These are phyloP conservation scores for Apophysomyces ossiformis DNA, from an alignment of 371 early-diverging fungal species.

Conservation along the genomic window DNA sequence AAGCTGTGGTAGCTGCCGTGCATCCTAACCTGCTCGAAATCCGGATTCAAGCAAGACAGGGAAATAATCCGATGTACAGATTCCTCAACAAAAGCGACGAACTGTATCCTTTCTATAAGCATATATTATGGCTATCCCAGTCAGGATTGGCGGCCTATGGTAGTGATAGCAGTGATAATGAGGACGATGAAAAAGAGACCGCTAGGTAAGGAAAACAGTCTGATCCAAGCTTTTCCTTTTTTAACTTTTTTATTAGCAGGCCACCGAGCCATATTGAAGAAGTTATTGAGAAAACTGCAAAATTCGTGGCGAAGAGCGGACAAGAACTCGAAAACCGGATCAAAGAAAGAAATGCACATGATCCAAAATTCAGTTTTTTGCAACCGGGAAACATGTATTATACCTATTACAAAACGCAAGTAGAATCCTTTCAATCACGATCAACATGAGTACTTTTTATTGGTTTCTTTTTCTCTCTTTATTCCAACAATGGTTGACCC, in stretches of 20 bases:
- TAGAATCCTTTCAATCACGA: slow-evolving; percentile 13
- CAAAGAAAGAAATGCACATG: slow-evolving; percentile 26
- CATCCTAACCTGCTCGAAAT: slow-evolving; percentile 66
- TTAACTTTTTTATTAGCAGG: not conserved
- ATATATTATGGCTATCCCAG: slow-evolving; percentile 61
- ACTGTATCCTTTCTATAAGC: slow-evolving; percentile 68
- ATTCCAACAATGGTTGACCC: slow-evolving; percentile 27
- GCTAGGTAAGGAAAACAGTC: slow-evolving; percentile 21
- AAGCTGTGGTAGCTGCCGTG: slow-evolving; percentile 49
- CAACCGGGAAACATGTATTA: slow-evolving; percentile 33
- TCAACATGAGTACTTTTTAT: not conserved
- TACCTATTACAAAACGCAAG: slow-evolving; percentile 26
- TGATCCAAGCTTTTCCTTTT: not conserved
- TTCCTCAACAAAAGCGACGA: slow-evolving; percentile 59
- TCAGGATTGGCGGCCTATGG: slow-evolving; percentile 58
- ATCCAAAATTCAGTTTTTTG: slow-evolving; percentile 43
- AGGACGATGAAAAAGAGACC: slow-evolving; percentile 23
- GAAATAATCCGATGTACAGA: slow-evolving; percentile 66
- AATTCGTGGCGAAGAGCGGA: slow-evolving; percentile 39
- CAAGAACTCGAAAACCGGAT: slow-evolving; percentile 33
- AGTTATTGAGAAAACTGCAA: slow-evolving; percentile 39
- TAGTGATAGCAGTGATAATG: slow-evolving; percentile 42
- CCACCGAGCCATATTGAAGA: slow-evolving; percentile 11
- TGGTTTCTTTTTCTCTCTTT: not conserved
- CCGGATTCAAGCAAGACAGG: slow-evolving; percentile 69